Percentiles rank a stretch among this genome's conserved stretches.
phyloP scores from a whole-genome alignment of 257 asterid genomes.

The Rauvolfia tetraphylla region DNA sequence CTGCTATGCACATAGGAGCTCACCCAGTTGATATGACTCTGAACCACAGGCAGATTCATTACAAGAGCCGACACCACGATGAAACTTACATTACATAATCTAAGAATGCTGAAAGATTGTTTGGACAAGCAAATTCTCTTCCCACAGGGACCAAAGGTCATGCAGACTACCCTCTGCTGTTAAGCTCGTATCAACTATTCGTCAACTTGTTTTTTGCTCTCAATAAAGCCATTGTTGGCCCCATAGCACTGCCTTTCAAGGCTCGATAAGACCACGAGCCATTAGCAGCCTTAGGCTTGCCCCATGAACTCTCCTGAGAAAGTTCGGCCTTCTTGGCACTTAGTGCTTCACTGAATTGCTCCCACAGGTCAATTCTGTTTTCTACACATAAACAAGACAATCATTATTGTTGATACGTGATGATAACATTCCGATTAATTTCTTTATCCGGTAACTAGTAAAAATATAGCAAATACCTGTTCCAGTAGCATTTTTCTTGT shows the following conservation, averaged over 20 bases:
- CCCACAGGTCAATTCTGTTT: conserved; percentile 54
- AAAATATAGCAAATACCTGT: conserved; percentile 20
- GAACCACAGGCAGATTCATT: background rate
- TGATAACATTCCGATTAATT: background rate
- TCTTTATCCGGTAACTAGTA: background rate
- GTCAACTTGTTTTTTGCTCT: conserved; percentile 47
- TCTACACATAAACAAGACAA: conserved; percentile 29
- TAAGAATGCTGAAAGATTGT: background rate
- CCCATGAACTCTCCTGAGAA: conserved; percentile 38
- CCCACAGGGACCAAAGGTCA: no score
- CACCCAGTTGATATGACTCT: background rate
- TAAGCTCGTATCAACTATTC: background rate
- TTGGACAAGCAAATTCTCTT: background rate
- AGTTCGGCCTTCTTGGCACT: conserved; percentile 61
- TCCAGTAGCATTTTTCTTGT: conserved; percentile 25
- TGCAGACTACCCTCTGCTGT: background rate
- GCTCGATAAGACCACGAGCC: conserved; percentile 57
- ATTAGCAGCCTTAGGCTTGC: conserved; percentile 34
- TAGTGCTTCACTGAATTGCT: conserved; percentile 53
- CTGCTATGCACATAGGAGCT: background rate
- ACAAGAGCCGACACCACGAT: background rate
- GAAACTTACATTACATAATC: conserved; percentile 2
- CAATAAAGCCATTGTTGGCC: conserved; percentile 67
- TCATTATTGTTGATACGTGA: background rate
- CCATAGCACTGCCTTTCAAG: conserved; percentile 61